phyloP scores from a whole-genome alignment of 1,284 basidiomycete genomes.

The Paramarasmius palmivorus region DNA sequence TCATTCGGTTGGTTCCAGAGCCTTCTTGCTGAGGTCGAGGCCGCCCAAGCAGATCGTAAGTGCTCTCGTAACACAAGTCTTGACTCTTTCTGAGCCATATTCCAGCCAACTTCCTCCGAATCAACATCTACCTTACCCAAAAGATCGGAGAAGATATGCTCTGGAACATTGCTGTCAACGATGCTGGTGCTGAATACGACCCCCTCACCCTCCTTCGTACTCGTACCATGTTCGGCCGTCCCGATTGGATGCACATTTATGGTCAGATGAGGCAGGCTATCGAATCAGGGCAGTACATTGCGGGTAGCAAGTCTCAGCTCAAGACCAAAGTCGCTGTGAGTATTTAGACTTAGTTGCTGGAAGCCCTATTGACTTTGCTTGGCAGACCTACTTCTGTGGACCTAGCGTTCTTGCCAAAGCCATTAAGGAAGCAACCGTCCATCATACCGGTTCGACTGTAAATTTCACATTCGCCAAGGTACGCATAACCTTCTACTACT shows the following conservation, averaged over 20 bases:
- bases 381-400: constrained; percentile 86
- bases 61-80: constrained; percentile 21
- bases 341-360: constrained; percentile 16
- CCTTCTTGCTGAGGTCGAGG: constrained; percentile 81
- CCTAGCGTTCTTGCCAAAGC: constrained; percentile 70
- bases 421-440: constrained; percentile 68
- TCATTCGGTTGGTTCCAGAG: constrained; percentile 93
- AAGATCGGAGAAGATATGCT: constrained; percentile 84
- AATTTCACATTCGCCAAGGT: constrained; percentile 84
- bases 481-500: background rate
- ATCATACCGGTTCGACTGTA: constrained; percentile 54
- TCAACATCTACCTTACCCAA: constrained; percentile 89
- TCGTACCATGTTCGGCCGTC: constrained; percentile 86
- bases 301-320: constrained; percentile 73
- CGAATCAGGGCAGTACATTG: constrained; percentile 76
- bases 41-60: constrained; percentile 80
- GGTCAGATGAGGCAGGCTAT: constrained; percentile 70
- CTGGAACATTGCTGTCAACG: constrained; percentile 88
- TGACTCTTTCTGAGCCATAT: constrained; percentile 5
- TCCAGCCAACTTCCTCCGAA: constrained; percentile 83
- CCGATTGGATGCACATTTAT: constrained; percentile 84
- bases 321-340: constrained; percentile 81
- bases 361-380: constrained; percentile 10
- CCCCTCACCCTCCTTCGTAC: constrained; percentile 83
- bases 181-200: constrained; percentile 80